Evolutionary conservation across 2,329 filamentous ascomycete genomes (phyloP).

Genomic region (Mycosphaerella arachidis): DNA sequence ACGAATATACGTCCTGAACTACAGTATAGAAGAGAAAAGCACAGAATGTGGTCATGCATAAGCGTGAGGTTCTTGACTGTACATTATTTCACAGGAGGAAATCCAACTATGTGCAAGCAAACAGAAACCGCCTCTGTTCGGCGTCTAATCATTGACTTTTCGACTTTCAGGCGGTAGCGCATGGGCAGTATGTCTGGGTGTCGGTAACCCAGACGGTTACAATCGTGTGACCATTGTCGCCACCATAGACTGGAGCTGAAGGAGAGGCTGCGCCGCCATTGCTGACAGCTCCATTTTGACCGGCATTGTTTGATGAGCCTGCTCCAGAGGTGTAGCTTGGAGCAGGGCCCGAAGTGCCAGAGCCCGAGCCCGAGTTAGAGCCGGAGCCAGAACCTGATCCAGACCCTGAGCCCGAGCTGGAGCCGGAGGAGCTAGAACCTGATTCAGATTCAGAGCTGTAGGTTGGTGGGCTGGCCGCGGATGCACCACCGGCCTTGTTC

Average conservation of each 20-base stretch:
- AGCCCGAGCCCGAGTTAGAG: too few relatives aligned
- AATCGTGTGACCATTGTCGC: neutral
- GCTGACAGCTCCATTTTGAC: neutral
- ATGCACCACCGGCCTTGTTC: slow-evolving; percentile 25
- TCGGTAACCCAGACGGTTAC: neutral
- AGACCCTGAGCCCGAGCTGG: neutral
- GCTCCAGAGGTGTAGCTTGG: neutral
- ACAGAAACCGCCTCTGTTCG: neutral
- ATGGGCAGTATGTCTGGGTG: neutral
- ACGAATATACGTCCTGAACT: neutral
- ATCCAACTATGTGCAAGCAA: neutral
- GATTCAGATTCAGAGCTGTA: neutral
- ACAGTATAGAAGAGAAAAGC: neutral
- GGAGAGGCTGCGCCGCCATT: neutral
- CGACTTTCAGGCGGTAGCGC: neutral
- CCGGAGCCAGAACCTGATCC: neutral
- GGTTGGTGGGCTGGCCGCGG: neutral
- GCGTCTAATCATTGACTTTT: neutral
- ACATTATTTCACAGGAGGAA: neutral
- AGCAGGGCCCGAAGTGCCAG: too few relatives aligned
- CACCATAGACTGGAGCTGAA: neutral
- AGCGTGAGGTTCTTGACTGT: neutral
- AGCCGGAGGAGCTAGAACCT: neutral
- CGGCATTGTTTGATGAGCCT: neutral
- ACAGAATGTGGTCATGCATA: neutral